A percentile compares a stretch with the other conserved stretches of the same genome.
These are phyloP conservation scores for Pholiota adiposa DNA, from an alignment of 1,284 basidiomycete genomes.

Conservation along the genomic window DNA sequence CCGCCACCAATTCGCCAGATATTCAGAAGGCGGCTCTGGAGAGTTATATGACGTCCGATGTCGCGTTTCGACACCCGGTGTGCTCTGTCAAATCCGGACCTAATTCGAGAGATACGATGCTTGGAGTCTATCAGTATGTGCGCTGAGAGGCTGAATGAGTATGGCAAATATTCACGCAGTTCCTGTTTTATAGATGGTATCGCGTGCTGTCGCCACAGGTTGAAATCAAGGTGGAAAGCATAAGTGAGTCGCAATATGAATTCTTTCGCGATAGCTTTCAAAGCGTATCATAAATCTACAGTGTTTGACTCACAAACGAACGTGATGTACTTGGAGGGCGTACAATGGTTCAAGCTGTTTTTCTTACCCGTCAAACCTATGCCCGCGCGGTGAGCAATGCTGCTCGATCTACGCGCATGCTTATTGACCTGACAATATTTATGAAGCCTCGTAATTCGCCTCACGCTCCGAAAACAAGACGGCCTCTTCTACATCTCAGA, in stretches of 20 bases:
- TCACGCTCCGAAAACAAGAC: constrained; percentile 46
- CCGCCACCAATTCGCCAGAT: constrained; percentile 49
- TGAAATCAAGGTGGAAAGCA: constrained; percentile 43
- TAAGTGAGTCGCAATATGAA: constrained; percentile 39
- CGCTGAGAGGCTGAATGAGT: background rate
- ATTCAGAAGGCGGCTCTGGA: constrained; percentile 50
- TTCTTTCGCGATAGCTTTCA: background rate
- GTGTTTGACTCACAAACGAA: constrained; percentile 47
- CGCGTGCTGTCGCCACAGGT: constrained; percentile 57
- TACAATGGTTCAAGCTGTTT: constrained; percentile 57
- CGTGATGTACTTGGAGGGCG: constrained; percentile 49
- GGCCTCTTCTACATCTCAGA: constrained; percentile 51
- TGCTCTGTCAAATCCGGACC: constrained; percentile 47
- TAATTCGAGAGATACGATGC: constrained; percentile 51
- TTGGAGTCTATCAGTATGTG: constrained; percentile 57
- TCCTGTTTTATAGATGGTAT: constrained; percentile 52
- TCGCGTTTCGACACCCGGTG: constrained; percentile 58
- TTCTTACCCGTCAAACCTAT: constrained; percentile 49
- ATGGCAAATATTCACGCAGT: background rate
- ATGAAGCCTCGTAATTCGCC: constrained; percentile 47
- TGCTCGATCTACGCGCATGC: background rate
- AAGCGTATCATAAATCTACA: constrained; percentile 16
- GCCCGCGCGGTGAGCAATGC: constrained; percentile 45
- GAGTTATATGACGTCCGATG: constrained; percentile 54
- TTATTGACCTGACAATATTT: background rate